Percentiles rank a stretch among this genome's conserved stretches.
Conservation (phyloP, 768 basidiomycete genomes). For the Boletus edulis region DNA sequence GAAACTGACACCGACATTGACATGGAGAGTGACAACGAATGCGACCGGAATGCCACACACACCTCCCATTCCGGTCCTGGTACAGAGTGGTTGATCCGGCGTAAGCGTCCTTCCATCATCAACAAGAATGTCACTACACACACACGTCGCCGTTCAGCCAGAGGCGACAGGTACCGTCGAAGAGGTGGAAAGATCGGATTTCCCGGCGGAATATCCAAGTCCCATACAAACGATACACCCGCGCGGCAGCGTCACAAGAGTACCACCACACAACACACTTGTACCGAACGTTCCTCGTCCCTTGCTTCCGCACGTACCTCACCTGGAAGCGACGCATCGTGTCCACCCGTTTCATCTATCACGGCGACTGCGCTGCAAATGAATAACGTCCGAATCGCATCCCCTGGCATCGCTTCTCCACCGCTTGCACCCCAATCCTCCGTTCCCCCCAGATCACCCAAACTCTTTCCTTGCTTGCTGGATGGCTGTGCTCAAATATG, state of each 20-base stretch:
- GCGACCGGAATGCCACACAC: constrained; percentile 9
- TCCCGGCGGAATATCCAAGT: constrained; percentile 7
- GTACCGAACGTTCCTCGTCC: neutral
- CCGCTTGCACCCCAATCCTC: neutral
- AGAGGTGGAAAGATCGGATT: constrained; percentile 5
- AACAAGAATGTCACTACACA: neutral
- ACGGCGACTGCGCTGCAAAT: constrained; percentile 9
- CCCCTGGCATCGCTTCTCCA: constrained; percentile 12
- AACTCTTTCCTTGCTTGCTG: constrained; percentile 22
- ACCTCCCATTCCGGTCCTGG: constrained; percentile 9
- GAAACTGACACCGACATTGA: constrained; percentile 20
- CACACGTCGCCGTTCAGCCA: no score
- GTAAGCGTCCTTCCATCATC: constrained; percentile 21
- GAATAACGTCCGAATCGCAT: constrained; percentile 12
- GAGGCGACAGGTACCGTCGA: neutral
- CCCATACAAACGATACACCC: constrained; percentile 9
- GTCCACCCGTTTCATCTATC: constrained; percentile 3
- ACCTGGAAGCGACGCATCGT: neutral
- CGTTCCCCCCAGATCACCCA: constrained; percentile 9
- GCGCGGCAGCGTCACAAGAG: neutral
- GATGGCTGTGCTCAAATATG: constrained; percentile 28
- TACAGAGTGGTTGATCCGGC: constrained; percentile 19
- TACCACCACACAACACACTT: neutral
- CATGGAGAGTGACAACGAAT: constrained; percentile 16
- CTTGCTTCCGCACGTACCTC: neutral